Evolutionary conservation across 208 protist genomes (phyloP), one percentile per base, ranked within the genome.

Genomic region (Acanthamoeba healyi): DNA sequence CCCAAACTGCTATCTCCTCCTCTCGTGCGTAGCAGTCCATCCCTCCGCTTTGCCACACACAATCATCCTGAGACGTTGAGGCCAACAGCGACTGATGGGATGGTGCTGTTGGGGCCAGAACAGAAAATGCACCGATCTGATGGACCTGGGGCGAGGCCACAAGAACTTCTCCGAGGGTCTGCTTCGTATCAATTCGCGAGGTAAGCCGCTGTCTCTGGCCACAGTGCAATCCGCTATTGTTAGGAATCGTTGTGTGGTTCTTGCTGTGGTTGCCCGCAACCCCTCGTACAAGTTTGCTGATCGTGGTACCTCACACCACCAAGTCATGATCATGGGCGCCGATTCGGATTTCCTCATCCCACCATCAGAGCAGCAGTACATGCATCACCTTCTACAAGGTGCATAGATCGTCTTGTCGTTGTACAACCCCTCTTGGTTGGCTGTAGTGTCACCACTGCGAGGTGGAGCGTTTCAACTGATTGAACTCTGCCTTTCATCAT

Each of bases 321-420:
- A 17, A 92, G 86, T 74, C n/a, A 92, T 92, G 86, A 92, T 92
- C 22, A 67, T 92, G 51, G 86, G 58, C 36, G 86, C 77, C 29
- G 86, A 92, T 34, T 61, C 86, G 17, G 86, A 92, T 46, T 38
- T 38, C 29, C 49, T 92, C 58, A 92, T 92, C 14, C 86, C 86
- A 32, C 5, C 74, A 38, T 92, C 86, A 26, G 86, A 92, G 44
- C 86, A 92, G 44, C 56, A 92, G 32, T 56, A 92, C 34, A 74
- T 92, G 58, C 19, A 54, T 22, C 63, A 92, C 19, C 61, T 92
- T 14, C 86, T 92, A 4, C 86, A 92, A 92, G 86, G 86, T 92
- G n/a, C 82, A 40, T 26, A n/a, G n/a, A n/a, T n/a, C n/a, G n/a
- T n/a, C n/a, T n/a, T n/a, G n/a, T n/a, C n/a, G n/a, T n/a, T 22